Conservation (phyloP, 1,284 basidiomycete genomes). For the Ceratobasidium sp. region DNA sequence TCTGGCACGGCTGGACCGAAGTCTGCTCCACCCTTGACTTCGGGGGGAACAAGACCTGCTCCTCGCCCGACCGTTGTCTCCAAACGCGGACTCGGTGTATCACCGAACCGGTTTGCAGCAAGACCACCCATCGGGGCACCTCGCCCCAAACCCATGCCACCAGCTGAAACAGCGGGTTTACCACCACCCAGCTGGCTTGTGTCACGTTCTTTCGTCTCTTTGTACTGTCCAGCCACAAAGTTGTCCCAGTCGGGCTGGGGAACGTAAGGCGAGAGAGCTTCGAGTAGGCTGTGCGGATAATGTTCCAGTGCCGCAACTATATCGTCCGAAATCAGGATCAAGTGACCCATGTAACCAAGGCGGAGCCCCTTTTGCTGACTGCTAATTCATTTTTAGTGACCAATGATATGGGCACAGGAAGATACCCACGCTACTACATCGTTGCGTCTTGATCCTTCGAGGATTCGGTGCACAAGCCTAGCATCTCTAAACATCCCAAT, state of each 20-base stretch:
- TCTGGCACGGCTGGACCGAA: constrained; percentile 63
- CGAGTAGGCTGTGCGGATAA: constrained; percentile 81
- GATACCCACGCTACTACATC: constrained; percentile 69
- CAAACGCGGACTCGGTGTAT: constrained; percentile 55
- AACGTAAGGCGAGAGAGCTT: constrained; percentile 66
- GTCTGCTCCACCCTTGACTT: constrained; percentile 61
- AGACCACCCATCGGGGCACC: constrained; percentile 41
- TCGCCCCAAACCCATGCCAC: constrained; percentile 44
- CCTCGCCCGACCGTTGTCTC: constrained; percentile 33
- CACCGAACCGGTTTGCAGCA: constrained; percentile 54
- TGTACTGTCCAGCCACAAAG: constrained; percentile 81
- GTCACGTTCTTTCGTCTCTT: constrained; percentile 85
- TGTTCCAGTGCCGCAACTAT: constrained; percentile 84
- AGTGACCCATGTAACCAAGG: constrained; percentile 96
- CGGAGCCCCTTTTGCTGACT: constrained; percentile 74
- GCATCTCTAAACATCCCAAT: constrained; percentile 83
- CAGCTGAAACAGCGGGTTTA: constrained; percentile 45
- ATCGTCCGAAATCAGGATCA: constrained; percentile 92
- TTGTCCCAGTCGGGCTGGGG: constrained; percentile 86
- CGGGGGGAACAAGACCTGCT: constrained; percentile 46
- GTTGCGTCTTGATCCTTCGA: constrained; percentile 82
- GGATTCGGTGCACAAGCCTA: constrained; percentile 77
- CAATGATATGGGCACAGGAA: neutral
- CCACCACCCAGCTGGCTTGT: constrained; percentile 79
- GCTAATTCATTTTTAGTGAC: constrained; percentile 48